A percentile compares a stretch with the other conserved stretches of the same genome.
phyloP scores from a whole-genome alignment of 179 eudicot species.

The Sideroxylon spinosum region DNA sequence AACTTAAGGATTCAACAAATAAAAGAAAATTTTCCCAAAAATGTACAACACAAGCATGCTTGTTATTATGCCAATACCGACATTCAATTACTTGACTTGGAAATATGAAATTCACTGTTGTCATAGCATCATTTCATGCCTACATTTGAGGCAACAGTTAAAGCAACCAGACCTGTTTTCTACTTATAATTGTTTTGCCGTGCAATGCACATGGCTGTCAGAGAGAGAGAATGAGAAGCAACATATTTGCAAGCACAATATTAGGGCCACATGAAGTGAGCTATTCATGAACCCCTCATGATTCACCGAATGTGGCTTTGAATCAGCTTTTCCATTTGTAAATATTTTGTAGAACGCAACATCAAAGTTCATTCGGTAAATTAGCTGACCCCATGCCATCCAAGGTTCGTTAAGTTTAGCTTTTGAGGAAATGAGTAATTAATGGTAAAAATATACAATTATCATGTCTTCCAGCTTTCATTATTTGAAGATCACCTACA shows the following conservation, averaged over 20 bases:
- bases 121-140: not conserved
- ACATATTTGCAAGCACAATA: not conserved
- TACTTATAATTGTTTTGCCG: constrained; percentile 21
- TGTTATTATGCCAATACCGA: not conserved
- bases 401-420: not conserved
- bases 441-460: no score
- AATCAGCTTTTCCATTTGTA: no score
- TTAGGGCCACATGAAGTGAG: not conserved
- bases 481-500: no score
- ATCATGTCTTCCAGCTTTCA: no score
- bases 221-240: not conserved
- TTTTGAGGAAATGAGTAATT: not conserved
- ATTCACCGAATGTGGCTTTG: constrained; percentile 55
- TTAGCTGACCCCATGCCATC: not conserved
- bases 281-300: not conserved
- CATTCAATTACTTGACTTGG: not conserved
- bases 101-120: constrained; percentile 19
- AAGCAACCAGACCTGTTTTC: constrained; percentile 56
- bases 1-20: not conserved
- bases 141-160: not conserved
- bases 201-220: not conserved
- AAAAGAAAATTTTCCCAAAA: not conserved
- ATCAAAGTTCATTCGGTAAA: not conserved
- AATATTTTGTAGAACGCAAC: not conserved
- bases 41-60: not conserved